Evolutionary conservation across 2,329 filamentous ascomycete genomes (phyloP), one percentile per base, ranked within the genome.

Genomic region (Sporothrix mexicana): DNA sequence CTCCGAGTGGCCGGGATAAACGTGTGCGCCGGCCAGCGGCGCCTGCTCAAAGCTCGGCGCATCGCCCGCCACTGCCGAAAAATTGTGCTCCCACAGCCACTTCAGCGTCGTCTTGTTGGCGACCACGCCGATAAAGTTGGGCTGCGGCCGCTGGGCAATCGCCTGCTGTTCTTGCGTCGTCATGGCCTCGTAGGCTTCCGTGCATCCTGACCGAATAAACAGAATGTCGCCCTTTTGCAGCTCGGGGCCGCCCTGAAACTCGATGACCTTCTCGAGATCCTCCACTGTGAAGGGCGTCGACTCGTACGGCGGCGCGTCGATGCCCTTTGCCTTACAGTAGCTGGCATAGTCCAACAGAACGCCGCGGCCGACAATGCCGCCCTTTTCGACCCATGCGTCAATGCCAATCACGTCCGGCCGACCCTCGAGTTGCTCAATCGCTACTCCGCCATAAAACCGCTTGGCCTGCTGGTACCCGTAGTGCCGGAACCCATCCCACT

Each of bases 401-500:
- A 74, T 72, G 20, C 75, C 72, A 20, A 74, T 43, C 17, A 74
- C 72, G 20, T 53, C 43, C 0, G 74, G 45, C 20, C 25, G n/a
- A 8, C 72, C 45, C 23, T 74, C 72, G 13, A 76, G 70, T 49
- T 75, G 67, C 13, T 73, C 73, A 4, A 47, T 57, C 0, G 61
- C 41, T 12, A 71, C 70, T 30, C 62, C 62, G 64, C 71, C 71
- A 70, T 76, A 76, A 20, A 75, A 76, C n/a, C 69, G 67, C 45
- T 43, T 25, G 4, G 72, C 75, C 47, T 73, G 36, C 43, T 69
- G 68, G 68, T 76, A 76, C 47, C 75, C 76, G 71, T 76, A 78
- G 72, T 87, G 86, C 71, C 84, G 79, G 73, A 85, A 84, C 7
- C 84, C 84, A 78, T 85, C 84, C 84, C 84, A 86, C 74, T 85